Conservation (phyloP, 1,284 basidiomycete genomes). For the Malassezia brasiliensis region DNA sequence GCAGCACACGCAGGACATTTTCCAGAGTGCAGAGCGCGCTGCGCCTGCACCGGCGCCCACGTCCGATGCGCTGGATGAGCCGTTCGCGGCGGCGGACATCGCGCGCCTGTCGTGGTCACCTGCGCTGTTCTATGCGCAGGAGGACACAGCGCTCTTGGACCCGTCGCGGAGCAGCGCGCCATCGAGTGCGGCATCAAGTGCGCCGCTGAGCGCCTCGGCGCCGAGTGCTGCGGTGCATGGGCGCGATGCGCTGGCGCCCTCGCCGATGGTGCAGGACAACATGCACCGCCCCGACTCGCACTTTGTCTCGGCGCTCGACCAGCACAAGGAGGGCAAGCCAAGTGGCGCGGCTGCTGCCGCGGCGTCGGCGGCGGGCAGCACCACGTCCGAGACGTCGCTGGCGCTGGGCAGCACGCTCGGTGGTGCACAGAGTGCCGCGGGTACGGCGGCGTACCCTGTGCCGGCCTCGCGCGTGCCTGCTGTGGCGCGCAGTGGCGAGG, state of each 20-base stretch:
- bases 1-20: background rate
- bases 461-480: background rate
- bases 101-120: conserved; percentile 4
- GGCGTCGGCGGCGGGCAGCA: background rate
- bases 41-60: background rate
- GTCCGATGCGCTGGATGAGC: background rate
- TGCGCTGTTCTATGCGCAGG: background rate
- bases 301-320: conserved; percentile 5
- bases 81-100: background rate
- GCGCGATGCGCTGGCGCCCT: conserved; percentile 2
- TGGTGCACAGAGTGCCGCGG: background rate
- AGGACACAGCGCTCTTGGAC: background rate
- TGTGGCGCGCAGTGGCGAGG: background rate
- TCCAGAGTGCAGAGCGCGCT: background rate
- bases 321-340: background rate
- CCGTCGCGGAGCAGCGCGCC: background rate
- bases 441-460: background rate
- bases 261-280: background rate
- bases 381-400: background rate
- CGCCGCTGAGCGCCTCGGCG: background rate
- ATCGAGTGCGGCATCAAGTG: background rate
- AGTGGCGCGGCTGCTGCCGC: background rate
- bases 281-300: background rate
- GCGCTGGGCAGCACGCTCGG: background rate
- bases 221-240: background rate